Base-by-base conservation (phyloP, 768 basidiomycete genomes). In the Agaricus subrufescens region DNA sequence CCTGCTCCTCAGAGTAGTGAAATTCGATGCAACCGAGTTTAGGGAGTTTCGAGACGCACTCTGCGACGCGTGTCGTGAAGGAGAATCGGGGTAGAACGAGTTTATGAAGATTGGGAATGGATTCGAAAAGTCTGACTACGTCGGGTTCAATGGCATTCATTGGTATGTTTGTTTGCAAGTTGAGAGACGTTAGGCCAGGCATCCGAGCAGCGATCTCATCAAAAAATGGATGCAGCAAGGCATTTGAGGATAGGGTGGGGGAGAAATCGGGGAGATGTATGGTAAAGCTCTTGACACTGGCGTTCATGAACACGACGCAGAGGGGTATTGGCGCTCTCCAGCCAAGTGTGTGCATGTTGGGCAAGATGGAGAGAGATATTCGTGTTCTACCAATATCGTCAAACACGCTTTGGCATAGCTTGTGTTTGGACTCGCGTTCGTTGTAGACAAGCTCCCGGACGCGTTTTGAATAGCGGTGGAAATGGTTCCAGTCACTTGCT, bases 401-500 rank as follows among this genome's bases (percentile, higher is more conserved):
- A 23, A 56, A 56, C 3, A 56, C 55, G 0, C 40, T 44, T 1
- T 51, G 49, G 39, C 43, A 46, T 34, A 60, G 25, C 6, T 34
- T 23, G 38, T n/a, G 3, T 6, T 52, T 25, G 3, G 42, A 38
- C 3, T 43, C 19, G 2, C 46, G 49, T 15, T 60, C 59, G 48
- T 54, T 69, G 56, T 59, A 62, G 23, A 58, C 46, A 46, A 66
- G 61, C 27, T 59, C 58, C 23, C 63, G 62, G 19, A 65, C 62
- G 52, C 62, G 62, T 34, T 58, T 60, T 15, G 65, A 56, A 50
- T 66, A 66, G 40, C 58, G 58, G 26, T 56, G 55, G 53, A 66
- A 66, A 31, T 54, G 47, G 9, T 56, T 59, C 65, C 65, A 65
- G 19, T 58, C 57, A 3, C 52, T 58, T 39, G 52, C 59, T 9